Evolutionary conservation across 2,329 filamentous ascomycete genomes (phyloP), one percentile per base, ranked within the genome.

Genomic region (Capronia epimyces): DNA sequence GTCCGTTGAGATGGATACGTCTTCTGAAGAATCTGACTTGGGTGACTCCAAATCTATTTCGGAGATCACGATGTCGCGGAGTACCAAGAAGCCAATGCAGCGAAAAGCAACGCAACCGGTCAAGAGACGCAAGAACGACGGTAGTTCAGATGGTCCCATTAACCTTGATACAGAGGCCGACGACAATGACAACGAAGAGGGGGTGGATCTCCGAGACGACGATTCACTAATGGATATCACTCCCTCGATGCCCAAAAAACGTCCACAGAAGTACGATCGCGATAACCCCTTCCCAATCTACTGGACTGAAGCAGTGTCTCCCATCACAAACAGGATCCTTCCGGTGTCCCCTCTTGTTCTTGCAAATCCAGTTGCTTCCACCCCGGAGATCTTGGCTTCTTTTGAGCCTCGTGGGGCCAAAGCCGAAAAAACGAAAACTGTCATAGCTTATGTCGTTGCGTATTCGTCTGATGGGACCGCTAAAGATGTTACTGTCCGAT

Each of bases 401-500:
- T 83, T 97, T 46, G 89, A 96, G 62, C 87, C 90, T 12, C 83
- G 89, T 12, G 90, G 91, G 4, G 79, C 76, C 29, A 88, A 86
- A 64, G 89, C 90, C 0, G 89, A 95, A 27, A 89, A 86, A 62
- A 82, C 86, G 0, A 91, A 88, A 60, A 91, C 97, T 66, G 81
- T 95, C 10, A 89, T 95, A 63, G 87, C 87, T 40, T 98, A 98
- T 63, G 79, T 95, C 2, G 75, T 97, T 16, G 90, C 86, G 0
- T 88, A 87, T 67, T 88, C 87, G 0, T 70, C 80, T 2, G 90
- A 97, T 64, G 88, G 87, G 1, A 90, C 89, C 0, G 90, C 89
- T 10, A 97, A 97, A 66, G 93, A 98, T 65, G 86, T 98, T 13
- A 98, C 93, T 0, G 83, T 93, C 9, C 81, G 93, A 22, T 98